A percentile compares a stretch with the other conserved stretches of the same genome.
phyloP scores from a whole-genome alignment of 371 early-diverging fungal genomes.

The Batrachochytrium dendrobatidis region DNA sequence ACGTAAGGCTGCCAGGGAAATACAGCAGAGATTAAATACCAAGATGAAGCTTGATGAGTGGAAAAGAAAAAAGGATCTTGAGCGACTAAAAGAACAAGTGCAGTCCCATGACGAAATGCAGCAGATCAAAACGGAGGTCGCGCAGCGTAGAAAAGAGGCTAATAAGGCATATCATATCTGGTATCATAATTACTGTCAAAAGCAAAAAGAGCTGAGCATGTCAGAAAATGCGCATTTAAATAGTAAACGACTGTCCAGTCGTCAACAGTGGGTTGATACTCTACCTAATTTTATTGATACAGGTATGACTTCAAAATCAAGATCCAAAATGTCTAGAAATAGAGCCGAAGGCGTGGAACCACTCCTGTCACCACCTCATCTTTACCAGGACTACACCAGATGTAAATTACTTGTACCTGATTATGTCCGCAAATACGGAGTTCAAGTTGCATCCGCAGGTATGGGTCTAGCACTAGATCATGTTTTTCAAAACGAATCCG shows the following conservation, averaged over 20 bases:
- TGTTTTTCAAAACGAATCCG: neutral
- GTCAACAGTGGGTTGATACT: too few relatives aligned
- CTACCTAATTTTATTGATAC: too few relatives aligned
- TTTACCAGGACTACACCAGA: conserved; percentile 9
- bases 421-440: conserved; percentile 9
- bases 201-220: too few relatives aligned
- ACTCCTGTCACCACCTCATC: conserved; percentile 10
- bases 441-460: conserved; percentile 12
- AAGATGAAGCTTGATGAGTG: neutral
- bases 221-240: too few relatives aligned
- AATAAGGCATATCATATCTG: too few relatives aligned
- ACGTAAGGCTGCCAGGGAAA: conserved; percentile 3
- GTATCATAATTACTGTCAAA: too few relatives aligned
- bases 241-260: too few relatives aligned
- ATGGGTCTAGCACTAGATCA: conserved; percentile 3
- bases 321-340: too few relatives aligned
- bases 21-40: neutral
- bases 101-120: neutral
- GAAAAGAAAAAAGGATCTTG: neutral
- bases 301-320: too few relatives aligned
- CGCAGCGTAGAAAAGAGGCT: neutral
- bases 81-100: neutral
- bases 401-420: conserved; percentile 9
- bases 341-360: too few relatives aligned
- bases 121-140: neutral